These are phyloP conservation scores for Chlamydomonas reinhardtii DNA, from an alignment of 163 green algal species.

Conservation along the genomic window DNA sequence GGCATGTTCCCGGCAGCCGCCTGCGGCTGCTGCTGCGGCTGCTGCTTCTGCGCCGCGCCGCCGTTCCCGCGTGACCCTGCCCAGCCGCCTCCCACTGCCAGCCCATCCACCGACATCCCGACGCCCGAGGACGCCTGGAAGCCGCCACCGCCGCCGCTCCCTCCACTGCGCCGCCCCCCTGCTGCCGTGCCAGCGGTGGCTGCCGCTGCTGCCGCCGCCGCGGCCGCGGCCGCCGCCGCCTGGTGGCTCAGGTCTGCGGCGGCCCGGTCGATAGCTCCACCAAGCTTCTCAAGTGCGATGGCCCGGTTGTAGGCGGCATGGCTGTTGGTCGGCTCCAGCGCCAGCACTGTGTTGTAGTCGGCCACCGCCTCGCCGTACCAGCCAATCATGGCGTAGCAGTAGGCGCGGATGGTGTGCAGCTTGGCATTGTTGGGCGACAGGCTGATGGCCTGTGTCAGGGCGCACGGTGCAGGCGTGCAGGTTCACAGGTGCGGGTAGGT, in stretches of 20 bases:
- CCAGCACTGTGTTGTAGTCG: slow-evolving; percentile 80
- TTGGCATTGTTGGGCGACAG: slow-evolving; percentile 17
- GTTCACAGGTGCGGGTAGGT: no score
- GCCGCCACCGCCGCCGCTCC: no score
- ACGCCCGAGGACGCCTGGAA: no score
- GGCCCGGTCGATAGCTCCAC: slow-evolving; percentile 2
- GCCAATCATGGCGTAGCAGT: slow-evolving; percentile 85
- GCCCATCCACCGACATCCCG: no score
- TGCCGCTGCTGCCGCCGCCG: not conserved
- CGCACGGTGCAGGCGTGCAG: not conserved
- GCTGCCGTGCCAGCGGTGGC: no score
- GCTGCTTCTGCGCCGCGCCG: no score
- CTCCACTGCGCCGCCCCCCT: no score
- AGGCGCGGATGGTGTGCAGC: slow-evolving; percentile 75
- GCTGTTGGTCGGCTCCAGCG: slow-evolving; percentile 67
- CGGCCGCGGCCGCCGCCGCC: not conserved
- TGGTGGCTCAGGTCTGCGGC: not conserved
- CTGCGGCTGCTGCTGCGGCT: no score
- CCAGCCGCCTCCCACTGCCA: no score
- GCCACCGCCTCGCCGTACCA: slow-evolving; percentile 74
- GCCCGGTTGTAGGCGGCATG: slow-evolving; percentile 80
- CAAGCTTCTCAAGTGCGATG: slow-evolving; percentile 52
- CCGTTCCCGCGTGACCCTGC: no score
- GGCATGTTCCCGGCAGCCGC: no score
- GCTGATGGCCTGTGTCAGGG: not conserved